Conservation (phyloP, 2,329 filamentous ascomycete genomes). For the Diaporthe ampelina region DNA sequence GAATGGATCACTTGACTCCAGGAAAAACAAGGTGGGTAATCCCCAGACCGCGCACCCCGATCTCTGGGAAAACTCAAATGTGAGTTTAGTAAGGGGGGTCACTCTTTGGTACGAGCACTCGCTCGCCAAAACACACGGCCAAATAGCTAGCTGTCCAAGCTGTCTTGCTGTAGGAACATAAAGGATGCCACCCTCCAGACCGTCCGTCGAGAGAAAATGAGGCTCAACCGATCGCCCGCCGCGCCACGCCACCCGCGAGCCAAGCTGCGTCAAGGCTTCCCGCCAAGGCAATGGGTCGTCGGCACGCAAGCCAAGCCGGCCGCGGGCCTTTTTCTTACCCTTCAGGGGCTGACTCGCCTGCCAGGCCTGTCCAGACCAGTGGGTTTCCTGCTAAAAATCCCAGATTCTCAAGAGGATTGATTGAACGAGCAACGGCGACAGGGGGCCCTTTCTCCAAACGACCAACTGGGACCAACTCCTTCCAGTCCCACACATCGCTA, state of each 20-base stretch:
- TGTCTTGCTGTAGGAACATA: background rate
- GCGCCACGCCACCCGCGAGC: slow-evolving; percentile 17
- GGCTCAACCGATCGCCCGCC: slow-evolving; percentile 34
- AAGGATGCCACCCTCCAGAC: slow-evolving; percentile 5
- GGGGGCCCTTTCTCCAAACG: slow-evolving; percentile 8
- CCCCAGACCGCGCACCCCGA: slow-evolving; percentile 37
- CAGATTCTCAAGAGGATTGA: background rate
- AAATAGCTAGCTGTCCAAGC: background rate
- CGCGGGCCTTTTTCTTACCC: slow-evolving; percentile 13
- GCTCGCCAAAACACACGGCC: slow-evolving; percentile 21
- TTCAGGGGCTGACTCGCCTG: slow-evolving; percentile 38
- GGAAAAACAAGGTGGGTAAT: slow-evolving; percentile 37
- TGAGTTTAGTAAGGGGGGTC: background rate
- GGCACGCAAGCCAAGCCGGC: slow-evolving; percentile 17
- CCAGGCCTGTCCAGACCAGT: slow-evolving; percentile 21
- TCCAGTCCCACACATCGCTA: slow-evolving; percentile 33
- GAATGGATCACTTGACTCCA: slow-evolving; percentile 35
- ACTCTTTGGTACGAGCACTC: slow-evolving; percentile 3
- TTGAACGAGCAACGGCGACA: background rate
- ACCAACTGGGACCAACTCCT: background rate
- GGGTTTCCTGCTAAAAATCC: slow-evolving; percentile 17
- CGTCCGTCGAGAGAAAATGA: slow-evolving; percentile 1
- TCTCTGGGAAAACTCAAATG: slow-evolving; percentile 10
- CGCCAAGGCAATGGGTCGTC: slow-evolving; percentile 28
- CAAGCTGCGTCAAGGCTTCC: slow-evolving; percentile 30